phyloP scores from a whole-genome alignment of 2,329 filamentous ascomycete species.

The Whalleya microplaca region DNA sequence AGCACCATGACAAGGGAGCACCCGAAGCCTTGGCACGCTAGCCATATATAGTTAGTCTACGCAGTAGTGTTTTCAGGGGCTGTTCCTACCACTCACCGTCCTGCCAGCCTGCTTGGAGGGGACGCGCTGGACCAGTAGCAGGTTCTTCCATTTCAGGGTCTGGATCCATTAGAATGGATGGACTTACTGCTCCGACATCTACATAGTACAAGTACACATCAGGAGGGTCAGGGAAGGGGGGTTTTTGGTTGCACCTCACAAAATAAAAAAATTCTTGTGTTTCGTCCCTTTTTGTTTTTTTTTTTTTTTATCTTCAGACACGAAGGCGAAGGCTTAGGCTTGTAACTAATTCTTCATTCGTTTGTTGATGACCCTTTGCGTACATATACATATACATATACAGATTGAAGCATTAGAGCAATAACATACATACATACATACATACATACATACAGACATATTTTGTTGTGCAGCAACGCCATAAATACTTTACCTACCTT shows the following conservation, averaged over 20 bases:
- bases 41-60: slow-evolving; percentile 12
- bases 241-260: too few relatives aligned
- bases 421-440: too few relatives aligned
- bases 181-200: slow-evolving; percentile 8
- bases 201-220: background rate
- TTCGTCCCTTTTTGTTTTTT: background rate
- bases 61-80: slow-evolving; percentile 28
- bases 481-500: too few relatives aligned
- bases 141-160: slow-evolving; percentile 24
- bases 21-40: slow-evolving; percentile 20
- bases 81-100: slow-evolving; percentile 25
- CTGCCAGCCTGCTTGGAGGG: slow-evolving; percentile 14
- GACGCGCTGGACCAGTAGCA: slow-evolving; percentile 27
- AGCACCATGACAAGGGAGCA: slow-evolving; percentile 19
- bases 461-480: too few relatives aligned
- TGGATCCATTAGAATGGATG: slow-evolving; percentile 16
- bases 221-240: too few relatives aligned
- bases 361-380: background rate
- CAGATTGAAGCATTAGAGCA: too few relatives aligned
- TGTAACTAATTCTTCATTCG: background rate
- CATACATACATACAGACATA: too few relatives aligned
- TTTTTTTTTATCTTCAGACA: too few relatives aligned
- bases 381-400: background rate
- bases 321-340: too few relatives aligned
- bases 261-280: background rate